These are phyloP conservation scores for Cytospora piceicola DNA, from an alignment of 2,329 filamentous ascomycete genomes.

Conservation along the genomic window DNA sequence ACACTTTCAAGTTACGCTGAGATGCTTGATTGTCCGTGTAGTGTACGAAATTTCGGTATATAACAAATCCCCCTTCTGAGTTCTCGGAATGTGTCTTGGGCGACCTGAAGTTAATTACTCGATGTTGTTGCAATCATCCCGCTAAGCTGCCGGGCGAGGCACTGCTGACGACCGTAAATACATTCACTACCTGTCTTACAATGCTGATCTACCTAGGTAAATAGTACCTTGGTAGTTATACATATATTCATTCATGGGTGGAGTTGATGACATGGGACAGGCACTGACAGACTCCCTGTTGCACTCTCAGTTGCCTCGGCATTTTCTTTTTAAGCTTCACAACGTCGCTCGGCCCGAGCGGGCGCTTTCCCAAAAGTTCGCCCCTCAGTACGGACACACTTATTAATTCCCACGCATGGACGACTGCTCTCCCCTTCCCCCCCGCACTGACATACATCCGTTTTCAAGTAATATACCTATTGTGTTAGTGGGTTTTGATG, in stretches of 20 bases:
- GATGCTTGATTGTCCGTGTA: conserved; percentile 12
- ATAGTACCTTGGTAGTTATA: too few species aligned
- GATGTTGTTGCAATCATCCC: neutral
- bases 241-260: neutral
- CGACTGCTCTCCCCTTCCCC: neutral
- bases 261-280: conserved; percentile 6
- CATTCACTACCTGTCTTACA: too few species aligned
- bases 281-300: neutral
- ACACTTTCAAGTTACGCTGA: conserved; percentile 9
- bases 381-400: conserved; percentile 7
- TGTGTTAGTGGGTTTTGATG: neutral
- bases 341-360: conserved; percentile 24
- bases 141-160: neutral
- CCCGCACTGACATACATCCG: neutral
- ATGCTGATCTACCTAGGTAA: too few species aligned
- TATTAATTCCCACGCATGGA: neutral
- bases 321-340: conserved; percentile 22
- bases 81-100: neutral
- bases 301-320: conserved; percentile 26
- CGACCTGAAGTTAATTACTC: neutral
- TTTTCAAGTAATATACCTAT: neutral
- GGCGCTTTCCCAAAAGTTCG: conserved; percentile 17
- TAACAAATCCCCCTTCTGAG: conserved; percentile 16
- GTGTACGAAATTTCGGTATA: conserved; percentile 23
- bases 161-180: conserved; percentile 9